Conservation (phyloP, 2,329 filamentous ascomycete genomes). For the Aspergillus glaucus region DNA sequence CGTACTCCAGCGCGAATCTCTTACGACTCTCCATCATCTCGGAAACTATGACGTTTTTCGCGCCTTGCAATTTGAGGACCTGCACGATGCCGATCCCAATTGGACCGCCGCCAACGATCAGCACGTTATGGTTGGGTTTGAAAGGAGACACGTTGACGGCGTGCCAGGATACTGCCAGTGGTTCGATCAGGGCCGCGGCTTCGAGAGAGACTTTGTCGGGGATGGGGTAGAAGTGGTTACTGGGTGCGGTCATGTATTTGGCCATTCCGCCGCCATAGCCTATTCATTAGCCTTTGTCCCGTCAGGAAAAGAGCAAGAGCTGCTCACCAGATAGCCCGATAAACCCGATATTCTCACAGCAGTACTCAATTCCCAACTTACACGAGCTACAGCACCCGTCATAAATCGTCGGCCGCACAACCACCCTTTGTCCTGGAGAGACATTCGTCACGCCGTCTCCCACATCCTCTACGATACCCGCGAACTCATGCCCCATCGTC, state of each 20-base stretch:
- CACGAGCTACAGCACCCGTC: slow-evolving; percentile 30
- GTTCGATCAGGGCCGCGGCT: slow-evolving; percentile 54
- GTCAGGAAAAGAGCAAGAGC: background rate
- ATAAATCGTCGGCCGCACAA: slow-evolving; percentile 48
- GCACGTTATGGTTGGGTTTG: slow-evolving; percentile 40
- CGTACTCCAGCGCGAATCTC: slow-evolving; percentile 48
- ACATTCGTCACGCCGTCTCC: slow-evolving; percentile 45
- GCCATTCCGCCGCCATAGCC: slow-evolving; percentile 25
- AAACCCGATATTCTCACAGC: slow-evolving; percentile 53
- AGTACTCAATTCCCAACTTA: slow-evolving; percentile 56
- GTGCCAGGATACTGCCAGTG: slow-evolving; percentile 60
- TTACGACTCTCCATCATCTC: slow-evolving; percentile 50
- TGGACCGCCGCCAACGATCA: slow-evolving; percentile 57
- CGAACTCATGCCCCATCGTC: slow-evolving; percentile 61
- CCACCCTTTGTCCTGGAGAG: slow-evolving; percentile 42
- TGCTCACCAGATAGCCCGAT: slow-evolving; percentile 41
- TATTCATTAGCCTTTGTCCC: background rate
- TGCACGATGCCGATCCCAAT: slow-evolving; percentile 58
- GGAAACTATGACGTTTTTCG: slow-evolving; percentile 51
- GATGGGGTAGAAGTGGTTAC: slow-evolving; percentile 19
- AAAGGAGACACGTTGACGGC: slow-evolving; percentile 49
- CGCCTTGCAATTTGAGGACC: slow-evolving; percentile 50
- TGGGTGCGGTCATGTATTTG: slow-evolving; percentile 19
- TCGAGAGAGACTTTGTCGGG: slow-evolving; percentile 34
- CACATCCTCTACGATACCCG: slow-evolving; percentile 54